Conservation (phyloP, 2,329 filamentous ascomycete species). For the Alternaria ventricosa region DNA sequence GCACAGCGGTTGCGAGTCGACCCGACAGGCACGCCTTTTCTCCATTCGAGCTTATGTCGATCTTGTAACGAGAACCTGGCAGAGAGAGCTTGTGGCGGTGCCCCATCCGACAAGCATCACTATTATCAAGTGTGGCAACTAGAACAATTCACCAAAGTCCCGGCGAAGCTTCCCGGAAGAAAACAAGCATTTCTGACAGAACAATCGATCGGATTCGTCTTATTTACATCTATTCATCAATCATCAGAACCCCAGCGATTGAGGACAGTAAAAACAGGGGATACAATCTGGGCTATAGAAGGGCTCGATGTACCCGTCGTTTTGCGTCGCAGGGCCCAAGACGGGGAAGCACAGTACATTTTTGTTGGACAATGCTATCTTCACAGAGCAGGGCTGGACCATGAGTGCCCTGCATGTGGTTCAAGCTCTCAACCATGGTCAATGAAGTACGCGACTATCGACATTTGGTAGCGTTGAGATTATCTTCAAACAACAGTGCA, state of each 20-base stretch:
- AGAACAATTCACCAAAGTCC: too few species aligned
- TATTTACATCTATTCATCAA: not conserved
- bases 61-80: too few species aligned
- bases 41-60: too few species aligned
- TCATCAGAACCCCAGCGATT: too few species aligned
- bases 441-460: not conserved
- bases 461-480: not conserved
- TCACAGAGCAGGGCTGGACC: not conserved
- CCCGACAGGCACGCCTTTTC: too few species aligned
- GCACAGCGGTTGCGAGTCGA: too few species aligned
- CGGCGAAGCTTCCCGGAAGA: too few species aligned
- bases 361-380: not conserved
- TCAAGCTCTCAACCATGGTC: not conserved
- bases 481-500: not conserved
- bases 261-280: not conserved
- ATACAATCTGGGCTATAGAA: not conserved
- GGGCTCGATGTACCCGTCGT: not conserved
- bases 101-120: too few species aligned
- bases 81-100: too few species aligned
- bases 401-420: not conserved
- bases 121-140: too few species aligned
- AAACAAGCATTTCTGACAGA: not conserved
- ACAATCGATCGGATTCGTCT: not conserved
- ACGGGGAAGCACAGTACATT: rapidly evolving
- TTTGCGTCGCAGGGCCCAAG: not conserved